Evolutionary conservation across 2,329 filamentous ascomycete species (phyloP), one percentile per base, ranked within the genome.

Genomic region (Zalaria sp.): DNA sequence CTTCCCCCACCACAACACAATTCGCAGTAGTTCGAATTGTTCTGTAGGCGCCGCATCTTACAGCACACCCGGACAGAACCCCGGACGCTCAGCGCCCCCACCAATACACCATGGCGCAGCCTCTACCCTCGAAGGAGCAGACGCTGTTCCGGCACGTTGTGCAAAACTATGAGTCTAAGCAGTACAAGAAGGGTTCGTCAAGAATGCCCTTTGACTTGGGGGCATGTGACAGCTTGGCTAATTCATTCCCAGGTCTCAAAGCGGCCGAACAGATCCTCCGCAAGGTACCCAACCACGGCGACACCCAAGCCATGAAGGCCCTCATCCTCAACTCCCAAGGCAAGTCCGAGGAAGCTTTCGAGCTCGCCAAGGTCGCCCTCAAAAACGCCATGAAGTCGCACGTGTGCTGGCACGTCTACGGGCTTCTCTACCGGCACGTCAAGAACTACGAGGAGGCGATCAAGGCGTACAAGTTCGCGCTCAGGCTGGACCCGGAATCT

Each of bases 361-460:
- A 80, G 37, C 73, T 98, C 45, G 89, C 84, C 56, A 98, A 95
- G 67, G 76, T 87, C 50, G 91, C 93, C 29, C 72, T 98, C 53
- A 87, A 82, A 51, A 86, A 88, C 55, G 88, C 96, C 61, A 96
- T 98, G 88, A 95, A 93, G 69, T 95, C 88, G 55, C 89, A 96
- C 65, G 88, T 98, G 55, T 96, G 88, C 71, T 98, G 91, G 91
- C 93, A 98, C 64, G 91, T 98, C 46, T 98, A 96, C 61, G 91
- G 93, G 28, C 67, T 98, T 51, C 73, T 98, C 39, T 96, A 93
- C 66, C 81, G 89, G 40, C 81, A 85, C 38, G 82, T 83, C 58
- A 96, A 96, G 73, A 96, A 98, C 65, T 96, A 93, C 54, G 91
- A 96, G 62, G 91, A 96, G 67, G 89, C 93, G 6, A 95, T 95